Conservation (phyloP, 1,284 basidiomycete genomes). For the Ganoderma leucocontextum region DNA sequence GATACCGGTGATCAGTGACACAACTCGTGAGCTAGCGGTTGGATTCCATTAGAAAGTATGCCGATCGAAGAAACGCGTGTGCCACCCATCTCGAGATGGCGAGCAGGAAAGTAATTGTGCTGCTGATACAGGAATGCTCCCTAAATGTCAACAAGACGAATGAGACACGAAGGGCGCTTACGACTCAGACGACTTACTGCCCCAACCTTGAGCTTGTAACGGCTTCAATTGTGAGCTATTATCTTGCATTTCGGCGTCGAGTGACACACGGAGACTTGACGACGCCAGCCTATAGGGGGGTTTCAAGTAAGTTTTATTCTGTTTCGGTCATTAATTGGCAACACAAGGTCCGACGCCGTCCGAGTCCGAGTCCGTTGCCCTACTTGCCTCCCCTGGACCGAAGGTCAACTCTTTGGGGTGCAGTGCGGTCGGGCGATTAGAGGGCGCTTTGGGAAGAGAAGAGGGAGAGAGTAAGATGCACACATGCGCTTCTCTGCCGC, state of each 20-base stretch:
- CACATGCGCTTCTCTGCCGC: not conserved
- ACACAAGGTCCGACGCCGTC: not conserved
- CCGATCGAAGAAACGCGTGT: not conserved
- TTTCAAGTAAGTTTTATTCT: not conserved
- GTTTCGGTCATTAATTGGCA: not conserved
- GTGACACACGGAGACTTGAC: not conserved
- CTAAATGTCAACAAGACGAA: constrained; percentile 6
- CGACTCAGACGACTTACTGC: not conserved
- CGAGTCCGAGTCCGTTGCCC: not conserved
- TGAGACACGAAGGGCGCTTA: constrained; percentile 6
- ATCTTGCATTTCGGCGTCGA: not conserved
- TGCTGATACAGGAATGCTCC: not conserved
- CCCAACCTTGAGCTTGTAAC: not conserved
- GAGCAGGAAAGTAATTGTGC: not conserved
- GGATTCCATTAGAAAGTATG: not conserved
- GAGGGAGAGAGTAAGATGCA: not conserved
- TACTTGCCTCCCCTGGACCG: not conserved
- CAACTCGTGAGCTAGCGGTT: constrained; percentile 8
- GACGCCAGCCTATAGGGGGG: not conserved
- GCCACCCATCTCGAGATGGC: not conserved
- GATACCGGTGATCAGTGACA: not conserved
- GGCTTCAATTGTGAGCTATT: not conserved
- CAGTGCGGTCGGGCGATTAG: not conserved
- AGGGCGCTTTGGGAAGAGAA: not conserved
- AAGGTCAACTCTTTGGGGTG: too few relatives aligned